Conservation (phyloP, 164 flowering plant species). For the Nymphaea colorata region DNA sequence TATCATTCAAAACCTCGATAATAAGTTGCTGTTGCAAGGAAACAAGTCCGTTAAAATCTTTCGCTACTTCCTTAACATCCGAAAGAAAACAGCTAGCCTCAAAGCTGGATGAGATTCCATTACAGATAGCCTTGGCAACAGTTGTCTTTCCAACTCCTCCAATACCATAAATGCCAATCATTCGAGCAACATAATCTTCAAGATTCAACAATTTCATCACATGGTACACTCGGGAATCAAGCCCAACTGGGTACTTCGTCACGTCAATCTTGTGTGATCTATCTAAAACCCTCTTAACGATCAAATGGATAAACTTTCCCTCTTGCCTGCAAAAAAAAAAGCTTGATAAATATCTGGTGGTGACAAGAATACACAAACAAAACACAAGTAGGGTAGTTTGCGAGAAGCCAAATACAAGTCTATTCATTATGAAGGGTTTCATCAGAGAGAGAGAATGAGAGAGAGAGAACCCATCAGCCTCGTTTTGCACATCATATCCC, state of each 20-base stretch:
- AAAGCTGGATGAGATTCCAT: background rate
- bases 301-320: no score
- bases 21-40: background rate
- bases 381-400: no score
- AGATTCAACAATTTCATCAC: background rate
- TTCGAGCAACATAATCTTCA: background rate
- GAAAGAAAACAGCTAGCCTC: background rate
- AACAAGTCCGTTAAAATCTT: background rate
- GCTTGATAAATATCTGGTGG: no score
- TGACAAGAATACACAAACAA: no score
- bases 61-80: background rate
- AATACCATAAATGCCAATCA: slow-evolving; percentile 1
- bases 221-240: background rate
- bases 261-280: background rate
- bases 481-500: no score
- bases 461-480: no score
- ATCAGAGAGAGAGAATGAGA: no score
- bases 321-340: no score
- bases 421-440: no score
- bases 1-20: background rate
- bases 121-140: slow-evolving; percentile 1
- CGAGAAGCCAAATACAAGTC: no score
- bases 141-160: background rate
- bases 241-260: background rate
- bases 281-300: no score